Conservation (phyloP, 768 basidiomycete genomes). For the Tulasnella sp. region DNA sequence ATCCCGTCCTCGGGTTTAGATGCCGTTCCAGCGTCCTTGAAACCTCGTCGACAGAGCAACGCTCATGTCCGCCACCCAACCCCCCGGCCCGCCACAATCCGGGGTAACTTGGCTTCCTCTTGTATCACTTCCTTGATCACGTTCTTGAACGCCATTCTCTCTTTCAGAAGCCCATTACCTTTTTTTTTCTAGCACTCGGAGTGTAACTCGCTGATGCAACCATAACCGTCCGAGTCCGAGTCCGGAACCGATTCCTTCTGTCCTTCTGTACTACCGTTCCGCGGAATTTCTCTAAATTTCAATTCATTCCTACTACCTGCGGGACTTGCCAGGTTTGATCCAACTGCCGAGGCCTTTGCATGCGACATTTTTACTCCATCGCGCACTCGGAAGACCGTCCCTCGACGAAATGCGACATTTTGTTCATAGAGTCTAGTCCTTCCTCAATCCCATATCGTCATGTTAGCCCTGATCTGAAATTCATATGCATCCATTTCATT, state of each 20-base stretch:
- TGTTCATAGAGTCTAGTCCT: not conserved
- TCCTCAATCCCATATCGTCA: not conserved
- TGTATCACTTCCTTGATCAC: not conserved
- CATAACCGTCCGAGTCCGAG: not conserved
- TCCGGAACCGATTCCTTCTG: not conserved
- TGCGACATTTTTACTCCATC: slow-evolving; percentile 11
- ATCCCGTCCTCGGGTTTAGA: not conserved
- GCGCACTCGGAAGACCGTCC: not conserved
- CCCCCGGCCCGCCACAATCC: not conserved
- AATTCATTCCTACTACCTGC: not conserved
- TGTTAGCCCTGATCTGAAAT: not conserved
- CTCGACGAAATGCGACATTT: not conserved
- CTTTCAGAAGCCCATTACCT: not conserved
- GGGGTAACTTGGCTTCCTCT: not conserved
- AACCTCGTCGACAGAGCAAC: not conserved
- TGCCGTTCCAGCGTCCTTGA: not conserved
- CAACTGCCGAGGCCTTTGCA: not conserved
- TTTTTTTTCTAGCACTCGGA: not conserved
- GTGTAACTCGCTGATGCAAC: not conserved
- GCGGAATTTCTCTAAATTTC: not conserved
- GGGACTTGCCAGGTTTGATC: not conserved
- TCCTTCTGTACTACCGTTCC: not conserved
- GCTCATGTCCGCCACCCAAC: not conserved
- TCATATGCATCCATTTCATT: not conserved
- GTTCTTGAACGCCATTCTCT: not conserved